These are phyloP conservation scores for Erythrobasidium yunnanense DNA, from an alignment of 768 basidiomycete species.

Conservation along the genomic window DNA sequence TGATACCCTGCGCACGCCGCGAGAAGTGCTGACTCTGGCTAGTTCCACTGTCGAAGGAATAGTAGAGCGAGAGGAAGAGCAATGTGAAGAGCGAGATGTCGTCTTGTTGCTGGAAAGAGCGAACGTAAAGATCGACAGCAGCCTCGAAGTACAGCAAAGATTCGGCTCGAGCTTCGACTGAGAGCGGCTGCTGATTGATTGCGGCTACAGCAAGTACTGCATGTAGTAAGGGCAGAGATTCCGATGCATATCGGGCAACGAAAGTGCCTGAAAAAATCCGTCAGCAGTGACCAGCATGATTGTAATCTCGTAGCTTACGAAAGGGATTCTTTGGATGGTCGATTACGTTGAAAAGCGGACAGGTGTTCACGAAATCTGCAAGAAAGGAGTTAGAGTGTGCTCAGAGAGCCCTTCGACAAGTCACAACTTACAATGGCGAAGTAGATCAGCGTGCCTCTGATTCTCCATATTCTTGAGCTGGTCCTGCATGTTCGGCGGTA, in stretches of 20 bases:
- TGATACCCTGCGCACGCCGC: conserved; percentile 14
- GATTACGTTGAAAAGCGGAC: conserved; percentile 3
- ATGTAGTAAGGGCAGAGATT: conserved; percentile 6
- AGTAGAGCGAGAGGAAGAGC: conserved; percentile 19
- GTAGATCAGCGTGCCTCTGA: conserved; percentile 12
- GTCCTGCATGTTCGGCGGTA: neutral
- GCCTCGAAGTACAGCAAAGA: conserved; percentile 20
- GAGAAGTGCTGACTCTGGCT: conserved; percentile 16
- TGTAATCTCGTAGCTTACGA: neutral
- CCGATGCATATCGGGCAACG: conserved; percentile 12
- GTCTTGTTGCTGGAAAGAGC: conserved; percentile 23
- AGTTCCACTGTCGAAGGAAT: conserved; percentile 18
- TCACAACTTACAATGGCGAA: conserved; percentile 12
- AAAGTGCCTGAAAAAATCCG: neutral
- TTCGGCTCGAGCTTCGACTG: conserved; percentile 23
- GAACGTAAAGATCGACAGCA: conserved; percentile 22
- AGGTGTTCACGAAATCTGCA: conserved; percentile 13
- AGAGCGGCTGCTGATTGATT: conserved; percentile 21
- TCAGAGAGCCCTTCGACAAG: neutral
- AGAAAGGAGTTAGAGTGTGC: neutral
- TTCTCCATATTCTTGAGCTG: conserved; percentile 1
- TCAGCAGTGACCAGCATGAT: neutral
- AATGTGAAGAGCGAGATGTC: conserved; percentile 24
- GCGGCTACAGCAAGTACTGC: conserved; percentile 20
- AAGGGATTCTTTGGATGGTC: conserved; percentile 24